Percentiles rank a stretch among this genome's conserved stretches.
phyloP scores from a whole-genome alignment of 768 basidiomycete genomes.

The Leucosporidium scottii region DNA sequence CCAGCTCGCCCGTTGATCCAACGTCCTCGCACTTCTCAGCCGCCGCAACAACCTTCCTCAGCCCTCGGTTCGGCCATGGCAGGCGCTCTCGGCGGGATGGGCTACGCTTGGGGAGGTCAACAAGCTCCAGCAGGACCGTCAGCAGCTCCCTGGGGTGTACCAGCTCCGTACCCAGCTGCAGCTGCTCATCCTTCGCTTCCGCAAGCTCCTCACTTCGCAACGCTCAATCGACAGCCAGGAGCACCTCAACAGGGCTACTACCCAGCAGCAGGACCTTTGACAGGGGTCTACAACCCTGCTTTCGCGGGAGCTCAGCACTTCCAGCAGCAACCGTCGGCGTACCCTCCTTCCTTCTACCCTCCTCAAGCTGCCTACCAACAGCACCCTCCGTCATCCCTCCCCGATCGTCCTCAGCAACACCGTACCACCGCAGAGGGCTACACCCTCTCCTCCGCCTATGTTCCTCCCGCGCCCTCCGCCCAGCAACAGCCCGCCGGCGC shows the following conservation, averaged over 20 bases:
- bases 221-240: not conserved
- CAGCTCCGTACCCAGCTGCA: not conserved
- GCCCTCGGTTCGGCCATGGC: slow-evolving; percentile 13
- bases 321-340: not conserved
- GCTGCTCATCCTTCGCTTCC: not conserved
- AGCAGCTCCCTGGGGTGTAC: not conserved
- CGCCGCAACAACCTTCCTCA: not conserved
- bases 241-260: not conserved
- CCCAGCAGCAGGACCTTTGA: not conserved
- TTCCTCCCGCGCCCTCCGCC: not conserved
- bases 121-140: not conserved
- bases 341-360: slow-evolving; percentile 19
- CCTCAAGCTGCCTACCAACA: not conserved
- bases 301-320: not conserved
- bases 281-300: not conserved
- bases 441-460: slow-evolving; percentile 18
- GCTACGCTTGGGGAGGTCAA: not conserved
- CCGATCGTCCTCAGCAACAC: not conserved
- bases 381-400: not conserved
- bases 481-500: too few relatives aligned
- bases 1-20: slow-evolving; percentile 6
- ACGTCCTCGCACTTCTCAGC: not conserved
- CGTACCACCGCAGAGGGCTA: slow-evolving; percentile 11
- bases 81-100: slow-evolving; percentile 22
- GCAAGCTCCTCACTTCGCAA: slow-evolving; percentile 1